Conservation (phyloP, 2,329 filamentous ascomycete genomes). For the Geosmithia putterillii region DNA sequence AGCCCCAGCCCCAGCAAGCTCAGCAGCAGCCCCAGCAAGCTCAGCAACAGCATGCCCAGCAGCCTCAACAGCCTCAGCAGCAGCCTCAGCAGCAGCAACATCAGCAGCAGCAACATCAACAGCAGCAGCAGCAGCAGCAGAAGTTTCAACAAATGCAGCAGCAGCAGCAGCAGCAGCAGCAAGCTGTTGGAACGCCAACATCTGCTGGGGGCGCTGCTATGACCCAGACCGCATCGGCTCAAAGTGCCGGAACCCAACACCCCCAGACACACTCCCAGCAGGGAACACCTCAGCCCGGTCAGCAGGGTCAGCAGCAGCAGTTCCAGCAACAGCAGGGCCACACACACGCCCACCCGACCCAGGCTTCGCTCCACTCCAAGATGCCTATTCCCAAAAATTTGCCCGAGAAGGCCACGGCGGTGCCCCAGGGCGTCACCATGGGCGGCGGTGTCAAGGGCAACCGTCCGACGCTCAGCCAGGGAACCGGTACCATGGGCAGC, state of each 20-base stretch:
- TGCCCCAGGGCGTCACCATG: conserved; percentile 63
- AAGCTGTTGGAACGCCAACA: conserved; percentile 11
- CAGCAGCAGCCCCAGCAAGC: conserved; percentile 8
- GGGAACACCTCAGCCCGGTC: conserved; percentile 6
- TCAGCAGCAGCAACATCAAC: not conserved
- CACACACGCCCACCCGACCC: conserved; percentile 35
- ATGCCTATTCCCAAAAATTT: conserved; percentile 78
- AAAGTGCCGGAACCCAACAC: conserved; percentile 6
- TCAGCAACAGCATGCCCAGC: conserved; percentile 12
- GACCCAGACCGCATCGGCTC: conserved; percentile 3
- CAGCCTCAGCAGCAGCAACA: not conserved
- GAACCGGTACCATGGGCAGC: conserved; percentile 63
- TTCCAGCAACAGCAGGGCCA: conserved; percentile 20
- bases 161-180: not conserved
- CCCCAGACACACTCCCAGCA: conserved; percentile 7
- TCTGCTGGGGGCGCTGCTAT: conserved; percentile 1
- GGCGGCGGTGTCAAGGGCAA: conserved; percentile 45
- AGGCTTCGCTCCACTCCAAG: conserved; percentile 39
- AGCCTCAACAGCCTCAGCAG: conserved; percentile 9
- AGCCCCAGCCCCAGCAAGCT: conserved; percentile 6
- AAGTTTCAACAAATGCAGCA: not conserved
- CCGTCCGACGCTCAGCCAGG: conserved; percentile 76
- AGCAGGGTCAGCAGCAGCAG: conserved; percentile 10
- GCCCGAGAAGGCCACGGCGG: conserved; percentile 50
- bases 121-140: not conserved